These are phyloP conservation scores for Daldinia sp. DNA, from an alignment of 2,329 filamentous ascomycete genomes.

Conservation along the genomic window DNA sequence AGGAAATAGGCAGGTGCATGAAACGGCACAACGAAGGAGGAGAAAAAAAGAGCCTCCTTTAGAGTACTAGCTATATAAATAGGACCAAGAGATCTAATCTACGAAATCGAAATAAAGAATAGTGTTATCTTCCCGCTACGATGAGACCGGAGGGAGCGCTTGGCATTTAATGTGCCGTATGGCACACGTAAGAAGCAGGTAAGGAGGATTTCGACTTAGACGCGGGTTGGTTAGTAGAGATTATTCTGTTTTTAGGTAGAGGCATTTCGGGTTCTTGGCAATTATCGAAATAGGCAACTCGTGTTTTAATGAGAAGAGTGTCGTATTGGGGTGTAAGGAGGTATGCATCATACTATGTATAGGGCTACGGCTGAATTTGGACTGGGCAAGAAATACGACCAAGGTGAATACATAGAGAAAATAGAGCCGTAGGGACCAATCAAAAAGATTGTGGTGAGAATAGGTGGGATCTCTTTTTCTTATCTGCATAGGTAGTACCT, in stretches of 20 bases:
- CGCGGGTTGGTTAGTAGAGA: not conserved
- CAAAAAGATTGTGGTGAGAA: not conserved
- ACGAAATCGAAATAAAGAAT: not conserved
- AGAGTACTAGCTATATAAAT: conserved; percentile 1
- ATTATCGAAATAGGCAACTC: not conserved
- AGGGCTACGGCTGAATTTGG: not conserved
- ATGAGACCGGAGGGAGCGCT: conserved; percentile 2
- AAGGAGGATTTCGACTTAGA: not conserved
- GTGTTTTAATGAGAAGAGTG: not conserved
- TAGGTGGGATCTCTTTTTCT: not conserved
- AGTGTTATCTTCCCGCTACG: not conserved
- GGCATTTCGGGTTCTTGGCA: not conserved
- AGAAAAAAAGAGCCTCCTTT: not conserved
- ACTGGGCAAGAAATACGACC: not conserved
- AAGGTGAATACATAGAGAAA: not conserved
- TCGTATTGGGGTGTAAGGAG: not conserved
- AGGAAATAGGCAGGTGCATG: not conserved
- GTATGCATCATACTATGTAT: not conserved
- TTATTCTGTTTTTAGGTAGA: not conserved
- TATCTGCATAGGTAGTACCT: no score
- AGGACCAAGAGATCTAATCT: not conserved
- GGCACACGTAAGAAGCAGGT: not conserved
- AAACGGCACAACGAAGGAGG: not conserved
- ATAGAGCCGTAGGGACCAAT: not conserved
- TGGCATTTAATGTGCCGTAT: conserved; percentile 1